These are phyloP conservation scores for Ceratobasidium sp. DNA, from an alignment of 1,284 basidiomycete species.

Conservation along the genomic window DNA sequence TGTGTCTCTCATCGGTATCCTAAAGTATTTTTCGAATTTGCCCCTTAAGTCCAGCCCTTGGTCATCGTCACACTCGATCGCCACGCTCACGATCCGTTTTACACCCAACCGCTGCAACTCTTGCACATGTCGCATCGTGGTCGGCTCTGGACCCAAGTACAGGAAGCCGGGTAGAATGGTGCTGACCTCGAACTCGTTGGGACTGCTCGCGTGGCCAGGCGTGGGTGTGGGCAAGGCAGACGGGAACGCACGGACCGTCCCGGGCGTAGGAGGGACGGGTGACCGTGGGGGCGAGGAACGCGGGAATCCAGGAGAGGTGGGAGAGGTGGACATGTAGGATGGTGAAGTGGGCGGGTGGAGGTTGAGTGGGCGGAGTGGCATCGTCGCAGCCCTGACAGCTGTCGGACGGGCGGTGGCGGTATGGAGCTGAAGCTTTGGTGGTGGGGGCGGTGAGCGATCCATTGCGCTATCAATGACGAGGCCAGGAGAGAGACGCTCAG, in stretches of 20 bases:
- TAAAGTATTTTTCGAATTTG: constrained; percentile 84
- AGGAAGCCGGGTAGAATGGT: constrained; percentile 92
- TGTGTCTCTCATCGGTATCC: constrained; percentile 93
- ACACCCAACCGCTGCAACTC: constrained; percentile 83
- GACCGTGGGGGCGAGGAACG: constrained; percentile 55
- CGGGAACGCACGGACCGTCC: constrained; percentile 70
- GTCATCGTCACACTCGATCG: constrained; percentile 89
- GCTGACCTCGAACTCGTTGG: constrained; percentile 79
- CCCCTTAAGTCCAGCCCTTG: constrained; percentile 75
- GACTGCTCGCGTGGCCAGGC: constrained; percentile 63
- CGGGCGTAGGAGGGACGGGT: constrained; percentile 64
- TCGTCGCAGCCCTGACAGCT: constrained; percentile 54
- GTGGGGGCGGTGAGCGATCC: constrained; percentile 65
- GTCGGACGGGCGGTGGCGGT: constrained; percentile 25
- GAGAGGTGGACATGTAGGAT: constrained; percentile 66
- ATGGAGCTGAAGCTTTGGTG: constrained; percentile 43
- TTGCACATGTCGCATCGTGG: constrained; percentile 76
- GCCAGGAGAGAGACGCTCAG: constrained; percentile 66
- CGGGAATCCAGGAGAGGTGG: constrained; percentile 51
- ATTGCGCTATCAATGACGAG: constrained; percentile 69
- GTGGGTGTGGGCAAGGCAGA: constrained; percentile 64
- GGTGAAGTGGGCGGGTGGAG: constrained; percentile 70
- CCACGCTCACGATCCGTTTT: constrained; percentile 90
- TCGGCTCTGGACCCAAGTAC: constrained; percentile 92
- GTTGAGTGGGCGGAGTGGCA: constrained; percentile 68